Conservation (phyloP, 371 early-diverging fungal species). For the Mucor irregularis region DNA sequence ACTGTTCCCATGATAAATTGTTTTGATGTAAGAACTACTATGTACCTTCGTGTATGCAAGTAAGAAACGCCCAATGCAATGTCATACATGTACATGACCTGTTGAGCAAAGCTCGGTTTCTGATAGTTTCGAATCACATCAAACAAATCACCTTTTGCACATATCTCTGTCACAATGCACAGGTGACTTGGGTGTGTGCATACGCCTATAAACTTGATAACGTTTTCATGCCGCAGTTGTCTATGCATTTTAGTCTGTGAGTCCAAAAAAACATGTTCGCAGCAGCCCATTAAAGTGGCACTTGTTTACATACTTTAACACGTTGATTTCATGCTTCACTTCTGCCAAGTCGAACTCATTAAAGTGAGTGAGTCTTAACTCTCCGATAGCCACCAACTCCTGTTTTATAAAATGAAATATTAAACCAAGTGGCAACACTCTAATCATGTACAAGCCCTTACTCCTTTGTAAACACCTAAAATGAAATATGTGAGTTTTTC, state of each 20-base stretch:
- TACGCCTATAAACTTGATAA: conserved; percentile 79
- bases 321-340: conserved; percentile 77
- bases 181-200: conserved; percentile 68
- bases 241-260: conserved; percentile 24
- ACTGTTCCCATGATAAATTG: too few species aligned
- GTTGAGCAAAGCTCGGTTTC: conserved; percentile 64
- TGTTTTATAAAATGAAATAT: conserved; percentile 6
- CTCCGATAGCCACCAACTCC: conserved; percentile 76
- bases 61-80: conserved; percentile 78
- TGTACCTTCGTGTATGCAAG: conserved; percentile 57
- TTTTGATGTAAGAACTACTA: background rate
- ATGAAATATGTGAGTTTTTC: background rate
- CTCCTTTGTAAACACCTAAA: conserved; percentile 50
- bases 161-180: conserved; percentile 77
- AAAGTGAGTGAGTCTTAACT: conserved; percentile 63
- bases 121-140: conserved; percentile 71
- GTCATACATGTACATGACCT: conserved; percentile 81
- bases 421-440: background rate
- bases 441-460: conserved; percentile 20
- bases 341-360: conserved; percentile 70
- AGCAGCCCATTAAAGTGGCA: too few species aligned
- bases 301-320: conserved; percentile 59
- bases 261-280: background rate
- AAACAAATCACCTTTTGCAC: conserved; percentile 74
- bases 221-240: conserved; percentile 79